These are phyloP conservation scores for Fagopyrum esculentum DNA, from an alignment of 148 eudicot species.

Conservation along the genomic window DNA sequence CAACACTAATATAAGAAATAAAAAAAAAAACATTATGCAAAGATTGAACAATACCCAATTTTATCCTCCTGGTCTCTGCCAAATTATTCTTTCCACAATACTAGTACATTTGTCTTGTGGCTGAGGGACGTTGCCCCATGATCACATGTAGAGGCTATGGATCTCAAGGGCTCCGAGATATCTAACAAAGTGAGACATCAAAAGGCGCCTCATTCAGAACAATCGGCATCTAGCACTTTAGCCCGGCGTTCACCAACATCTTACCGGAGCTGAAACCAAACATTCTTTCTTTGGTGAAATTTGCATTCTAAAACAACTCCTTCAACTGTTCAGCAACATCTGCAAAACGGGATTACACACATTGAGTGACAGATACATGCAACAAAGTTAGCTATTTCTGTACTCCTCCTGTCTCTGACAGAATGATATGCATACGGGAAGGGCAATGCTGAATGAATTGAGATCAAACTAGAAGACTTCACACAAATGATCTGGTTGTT, in stretches of 20 bases:
- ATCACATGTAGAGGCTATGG: background rate
- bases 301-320: background rate
- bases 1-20: too few relatives aligned
- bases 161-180: background rate
- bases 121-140: background rate
- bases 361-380: background rate
- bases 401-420: too few relatives aligned
- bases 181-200: background rate
- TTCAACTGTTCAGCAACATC: constrained; percentile 11
- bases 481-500: too few relatives aligned
- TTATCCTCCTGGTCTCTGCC: background rate
- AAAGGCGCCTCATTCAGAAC: background rate
- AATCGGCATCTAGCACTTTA: background rate
- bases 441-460: too few relatives aligned
- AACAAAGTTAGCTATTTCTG: background rate
- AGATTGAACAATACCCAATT: background rate
- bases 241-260: background rate
- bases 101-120: background rate
- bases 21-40: too few relatives aligned
- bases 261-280: background rate
- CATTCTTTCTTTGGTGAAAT: background rate
- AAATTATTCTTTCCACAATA: background rate
- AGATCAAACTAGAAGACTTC: too few relatives aligned
- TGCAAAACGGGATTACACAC: background rate
- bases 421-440: background rate